Percentiles rank a stretch among this genome's conserved stretches.
Conservation (phyloP, 1,139 yeast genomes). For the Yamadazyma trypodendri region DNA sequence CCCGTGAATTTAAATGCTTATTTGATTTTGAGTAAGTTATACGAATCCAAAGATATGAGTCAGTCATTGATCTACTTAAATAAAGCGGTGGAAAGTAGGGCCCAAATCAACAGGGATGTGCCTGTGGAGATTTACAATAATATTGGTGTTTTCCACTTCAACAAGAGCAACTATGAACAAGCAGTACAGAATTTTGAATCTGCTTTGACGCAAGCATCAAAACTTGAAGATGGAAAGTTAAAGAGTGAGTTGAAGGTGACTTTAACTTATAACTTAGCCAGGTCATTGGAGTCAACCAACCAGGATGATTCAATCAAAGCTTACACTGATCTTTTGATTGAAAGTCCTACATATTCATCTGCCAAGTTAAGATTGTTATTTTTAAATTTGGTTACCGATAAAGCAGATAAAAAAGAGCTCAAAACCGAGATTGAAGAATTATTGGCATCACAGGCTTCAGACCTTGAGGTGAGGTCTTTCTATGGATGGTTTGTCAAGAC, state of each 20-base stretch:
- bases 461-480: conserved; percentile 83
- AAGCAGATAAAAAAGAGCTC: conserved; percentile 41
- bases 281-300: conserved; percentile 54
- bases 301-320: conserved; percentile 45
- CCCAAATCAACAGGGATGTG: conserved; percentile 44
- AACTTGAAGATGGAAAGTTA: conserved; percentile 23
- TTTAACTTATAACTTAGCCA: conserved; percentile 59
- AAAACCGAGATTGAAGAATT: conserved; percentile 54
- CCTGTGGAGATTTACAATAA: conserved; percentile 78
- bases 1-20: conserved; percentile 69
- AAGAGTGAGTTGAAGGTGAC: conserved; percentile 42
- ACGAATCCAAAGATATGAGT: conserved; percentile 60
- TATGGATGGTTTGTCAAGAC: conserved; percentile 85
- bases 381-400: conserved; percentile 38
- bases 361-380: conserved; percentile 74
- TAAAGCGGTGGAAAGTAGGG: conserved; percentile 55
- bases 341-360: conserved; percentile 70
- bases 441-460: conserved; percentile 52
- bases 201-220: conserved; percentile 32
- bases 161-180: conserved; percentile 54
- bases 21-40: conserved; percentile 62
- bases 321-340: conserved; percentile 55
- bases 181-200: conserved; percentile 44
- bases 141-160: conserved; percentile 79
- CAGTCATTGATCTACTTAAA: conserved; percentile 57